A percentile compares a stretch with the other conserved stretches of the same genome.
Evolutionary conservation across 257 asterid genomes (phyloP).

Genomic region (Salvia hispanica): DNA sequence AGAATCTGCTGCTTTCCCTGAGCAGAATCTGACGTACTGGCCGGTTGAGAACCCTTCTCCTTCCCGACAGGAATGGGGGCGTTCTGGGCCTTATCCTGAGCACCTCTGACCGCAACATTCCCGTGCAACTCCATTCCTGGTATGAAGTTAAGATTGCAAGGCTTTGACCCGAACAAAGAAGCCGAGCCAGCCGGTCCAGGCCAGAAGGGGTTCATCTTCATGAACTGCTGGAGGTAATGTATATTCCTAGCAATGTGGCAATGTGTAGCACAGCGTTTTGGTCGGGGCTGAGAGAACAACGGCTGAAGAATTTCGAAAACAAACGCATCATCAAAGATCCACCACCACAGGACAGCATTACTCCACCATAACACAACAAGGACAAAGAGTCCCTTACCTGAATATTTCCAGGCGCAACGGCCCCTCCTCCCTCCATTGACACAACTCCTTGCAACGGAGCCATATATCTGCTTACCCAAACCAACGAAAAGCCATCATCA

Average conservation of each 20-base stretch:
- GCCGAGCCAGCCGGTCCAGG: constrained; percentile 62
- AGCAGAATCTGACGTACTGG: constrained; percentile 48
- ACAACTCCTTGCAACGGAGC: constrained; percentile 86
- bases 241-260: constrained; percentile 89
- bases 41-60: constrained; percentile 63
- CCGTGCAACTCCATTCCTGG: constrained; percentile 62
- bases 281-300: constrained; percentile 74
- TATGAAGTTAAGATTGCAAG: constrained; percentile 53
- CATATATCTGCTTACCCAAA: constrained; percentile 63
- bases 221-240: constrained; percentile 64
- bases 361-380: neutral
- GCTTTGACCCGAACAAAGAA: constrained; percentile 64
- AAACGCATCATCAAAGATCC: neutral
- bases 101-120: constrained; percentile 45
- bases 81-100: constrained; percentile 57
- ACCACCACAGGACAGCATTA: neutral
- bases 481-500: constrained; percentile 14
- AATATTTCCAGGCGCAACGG: constrained; percentile 61
- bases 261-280: constrained; percentile 85
- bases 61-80: constrained; percentile 51
- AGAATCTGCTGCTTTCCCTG: constrained; percentile 82
- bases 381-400: constrained; percentile 47
- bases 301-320: constrained; percentile 48
- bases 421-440: constrained; percentile 75
- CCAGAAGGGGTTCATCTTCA: constrained; percentile 82